Base-by-base conservation (phyloP, 805 yeast genomes). In the Hanseniaspora occidentalis region DNA sequence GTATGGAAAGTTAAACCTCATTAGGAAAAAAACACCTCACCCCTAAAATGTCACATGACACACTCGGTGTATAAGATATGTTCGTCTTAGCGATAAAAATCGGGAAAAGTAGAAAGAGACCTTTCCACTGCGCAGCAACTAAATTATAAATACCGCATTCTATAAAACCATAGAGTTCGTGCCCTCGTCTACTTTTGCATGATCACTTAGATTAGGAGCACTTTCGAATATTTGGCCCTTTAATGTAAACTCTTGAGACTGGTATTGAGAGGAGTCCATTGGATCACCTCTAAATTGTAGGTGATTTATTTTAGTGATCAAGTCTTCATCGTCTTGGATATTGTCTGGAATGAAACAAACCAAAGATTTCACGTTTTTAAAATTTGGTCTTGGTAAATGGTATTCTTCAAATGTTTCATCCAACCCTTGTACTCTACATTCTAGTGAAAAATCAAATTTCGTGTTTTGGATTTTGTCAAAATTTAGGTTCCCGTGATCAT, bases 191-290 rank as follows among this genome's bases (percentile, higher is more conserved):
- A 59, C 17, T 37, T 60, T 67, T 48, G 70, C 75, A 57, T 89
- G 96, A 55, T 88, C 96, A 1, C 79, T 75, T 0, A 96, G 96
- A 56, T 88, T 88, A 2, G 96, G 92, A 0, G 95, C 94, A 41
- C 86, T 73, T 60, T 89, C 97, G 57, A 88, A 89, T 7, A 33
- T 23, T 10, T 20, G 22, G 9, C 36, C 23, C 6, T 19, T 18
- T 14, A 33, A 33, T 5, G 22, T 11, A 33, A 33, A 33, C n/a
- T 33, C 23, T 14, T 33, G 36, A 8, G 23, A 5, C 23, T 33
- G 22, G 33, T 81, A 84, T 45, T 70, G 70, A 24, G 64, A 56
- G 38, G 81, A 55, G 27, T 69, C 73, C 5, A 72, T 65, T 44
- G 58, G 70, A 47, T 75, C 81, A 1, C 97, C 97, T 36, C 96